A percentile compares a stretch with the other conserved stretches of the same genome.
These are phyloP conservation scores for Pestalotiopsis sp. DNA, from an alignment of 2,329 filamentous ascomycete species.

Conservation along the genomic window DNA sequence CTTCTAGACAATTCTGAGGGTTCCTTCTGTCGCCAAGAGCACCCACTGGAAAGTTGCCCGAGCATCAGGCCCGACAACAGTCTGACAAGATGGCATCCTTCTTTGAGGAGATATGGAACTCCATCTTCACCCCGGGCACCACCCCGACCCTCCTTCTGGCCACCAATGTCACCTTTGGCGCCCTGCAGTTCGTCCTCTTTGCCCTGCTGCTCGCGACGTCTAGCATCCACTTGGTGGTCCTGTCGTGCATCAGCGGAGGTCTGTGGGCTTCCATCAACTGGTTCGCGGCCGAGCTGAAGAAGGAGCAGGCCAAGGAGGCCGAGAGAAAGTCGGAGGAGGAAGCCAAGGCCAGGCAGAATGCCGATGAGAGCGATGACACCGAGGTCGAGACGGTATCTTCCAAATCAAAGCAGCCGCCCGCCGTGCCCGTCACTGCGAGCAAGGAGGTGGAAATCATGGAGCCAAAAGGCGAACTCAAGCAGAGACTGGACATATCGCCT, in stretches of 20 bases:
- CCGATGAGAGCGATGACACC: constrained; percentile 48
- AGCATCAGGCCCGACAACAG: neutral
- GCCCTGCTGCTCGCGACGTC: constrained; percentile 76
- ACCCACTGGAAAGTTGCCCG: too few relatives aligned
- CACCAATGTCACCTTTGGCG: constrained; percentile 86
- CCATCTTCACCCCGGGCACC: constrained; percentile 89
- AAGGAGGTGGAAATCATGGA: constrained; percentile 46
- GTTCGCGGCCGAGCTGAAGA: constrained; percentile 73
- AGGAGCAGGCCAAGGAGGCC: constrained; percentile 44
- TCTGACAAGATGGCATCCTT: constrained; percentile 55
- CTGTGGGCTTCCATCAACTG: constrained; percentile 97
- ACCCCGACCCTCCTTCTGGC: constrained; percentile 86
- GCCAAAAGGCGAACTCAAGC: constrained; percentile 48
- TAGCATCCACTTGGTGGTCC: constrained; percentile 83
- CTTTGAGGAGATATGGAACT: constrained; percentile 80
- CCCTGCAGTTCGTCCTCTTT: constrained; percentile 77
- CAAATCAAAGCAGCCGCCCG: constrained; percentile 16
- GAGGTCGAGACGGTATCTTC: constrained; percentile 45
- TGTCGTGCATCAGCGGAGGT: constrained; percentile 76
- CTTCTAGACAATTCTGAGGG: neutral
- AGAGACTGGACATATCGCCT: constrained; percentile 37
- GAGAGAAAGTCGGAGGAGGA: constrained; percentile 40
- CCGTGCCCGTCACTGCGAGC: constrained; percentile 28
- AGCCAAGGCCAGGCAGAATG: constrained; percentile 31
- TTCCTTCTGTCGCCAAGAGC: too few relatives aligned